phyloP scores from a whole-genome alignment of 208 protist species.

The Angomonas deanei region DNA sequence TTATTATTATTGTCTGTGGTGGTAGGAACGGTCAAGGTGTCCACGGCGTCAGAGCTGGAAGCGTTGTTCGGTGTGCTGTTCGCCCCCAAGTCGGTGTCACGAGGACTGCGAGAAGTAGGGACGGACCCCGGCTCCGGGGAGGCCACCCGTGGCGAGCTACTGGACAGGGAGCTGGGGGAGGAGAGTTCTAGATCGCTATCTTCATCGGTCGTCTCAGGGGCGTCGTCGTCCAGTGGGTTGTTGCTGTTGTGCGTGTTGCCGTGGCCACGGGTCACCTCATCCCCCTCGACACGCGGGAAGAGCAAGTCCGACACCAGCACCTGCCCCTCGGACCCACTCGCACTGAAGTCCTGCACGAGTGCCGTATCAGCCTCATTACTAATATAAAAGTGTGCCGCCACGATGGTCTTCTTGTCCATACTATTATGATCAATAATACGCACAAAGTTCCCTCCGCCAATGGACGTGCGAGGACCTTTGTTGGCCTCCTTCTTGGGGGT shows the following conservation, averaged over 20 bases:
- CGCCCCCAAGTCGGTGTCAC: neutral
- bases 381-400: constrained; percentile 15
- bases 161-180: neutral
- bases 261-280: neutral
- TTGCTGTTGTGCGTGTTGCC: neutral
- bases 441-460: neutral
- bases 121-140: too few species aligned
- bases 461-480: neutral
- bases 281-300: constrained; percentile 5
- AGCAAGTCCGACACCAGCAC: constrained; percentile 8
- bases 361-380: constrained; percentile 7
- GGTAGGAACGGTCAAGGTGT: neutral
- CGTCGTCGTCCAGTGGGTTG: neutral
- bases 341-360: constrained; percentile 9
- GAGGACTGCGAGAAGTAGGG: neutral
- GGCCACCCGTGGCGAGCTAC: neutral
- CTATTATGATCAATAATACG: neutral
- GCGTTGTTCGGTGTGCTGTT: neutral
- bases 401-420: neutral
- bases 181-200: neutral
- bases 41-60: neutral
- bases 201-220: neutral
- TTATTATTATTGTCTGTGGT: neutral
- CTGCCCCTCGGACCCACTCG: constrained; percentile 11
- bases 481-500: neutral